Evolutionary conservation across 2,329 filamentous ascomycete species (phyloP), one percentile per base, ranked within the genome.

Genomic region (Rutstroemia sp.): DNA sequence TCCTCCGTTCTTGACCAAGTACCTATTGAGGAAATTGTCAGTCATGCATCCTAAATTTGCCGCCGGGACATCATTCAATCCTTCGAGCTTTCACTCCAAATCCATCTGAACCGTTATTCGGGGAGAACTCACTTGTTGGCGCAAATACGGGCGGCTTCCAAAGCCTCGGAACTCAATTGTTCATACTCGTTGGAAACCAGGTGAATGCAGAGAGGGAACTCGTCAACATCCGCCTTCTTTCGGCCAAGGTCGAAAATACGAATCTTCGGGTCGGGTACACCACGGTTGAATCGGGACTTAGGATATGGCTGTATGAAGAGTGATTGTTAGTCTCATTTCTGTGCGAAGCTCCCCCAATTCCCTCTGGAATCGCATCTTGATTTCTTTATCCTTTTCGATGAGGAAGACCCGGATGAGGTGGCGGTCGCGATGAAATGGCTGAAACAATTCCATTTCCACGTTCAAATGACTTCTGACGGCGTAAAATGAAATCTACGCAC

Each of bases 161-260:
- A 91, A 75, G 94, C 94, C 83, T 99, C 94, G 71, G 94, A 97
- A 76, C 90, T 95, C 82, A 99, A 82, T 86, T 99, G 94, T 83
- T 99, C 94, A 82, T 96, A 96, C 83, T 99, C 94, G 86, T 99
- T 97, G 83, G 92, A 97, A 74, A 97, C 92, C 75, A 99, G 83
- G 86, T 99, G 94, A 73, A 97, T 87, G 84, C 94, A 96, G 73
- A 92, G 89, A 74, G 94, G 94, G 87, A 99, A 99, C 79, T 99
- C 94, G 78, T 99, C 94, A 78, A 97, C 94, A 78, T 87, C 91
- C 72, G 94, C 94, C 78, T 89, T 88, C 91, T 99, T 99, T 79
- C 92, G 90, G 79, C 92, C 92, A 70, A 96, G 88, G 82, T 96
- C 92, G 83, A 96, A 99, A 84, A 99, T 99, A 75, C 81, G 88